Evolutionary conservation across 139 green algal species (phyloP).

Genomic region (Zygnema circumcarinatum): DNA sequence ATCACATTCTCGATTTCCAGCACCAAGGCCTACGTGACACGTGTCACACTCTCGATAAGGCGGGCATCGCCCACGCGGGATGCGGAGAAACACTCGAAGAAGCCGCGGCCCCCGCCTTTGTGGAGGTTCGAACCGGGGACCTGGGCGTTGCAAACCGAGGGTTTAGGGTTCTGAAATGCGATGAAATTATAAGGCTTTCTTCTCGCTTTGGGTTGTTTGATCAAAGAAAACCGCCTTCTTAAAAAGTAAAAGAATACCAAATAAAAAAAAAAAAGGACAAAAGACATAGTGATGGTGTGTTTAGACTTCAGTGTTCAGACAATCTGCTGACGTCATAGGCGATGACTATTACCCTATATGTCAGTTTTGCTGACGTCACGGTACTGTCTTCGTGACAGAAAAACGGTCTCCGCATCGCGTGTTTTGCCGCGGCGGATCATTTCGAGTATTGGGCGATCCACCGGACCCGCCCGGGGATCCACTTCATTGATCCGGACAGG

Average conservation of each 20-base stretch:
- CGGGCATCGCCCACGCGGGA: slow-evolving; percentile 65
- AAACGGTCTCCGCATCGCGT: slow-evolving; percentile 52
- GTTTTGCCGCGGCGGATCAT: slow-evolving; percentile 68
- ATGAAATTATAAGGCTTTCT: no score
- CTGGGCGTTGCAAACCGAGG: no score
- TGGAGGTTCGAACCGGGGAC: slow-evolving; percentile 43
- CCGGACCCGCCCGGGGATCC: slow-evolving; percentile 60
- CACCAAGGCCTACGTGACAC: slow-evolving; percentile 66
- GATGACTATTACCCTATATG: no score
- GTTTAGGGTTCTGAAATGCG: no score
- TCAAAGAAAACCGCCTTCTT: no score
- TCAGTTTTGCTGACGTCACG: not conserved
- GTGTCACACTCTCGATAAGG: slow-evolving; percentile 44
- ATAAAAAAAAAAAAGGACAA: no score
- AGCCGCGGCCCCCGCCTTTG: slow-evolving; percentile 54
- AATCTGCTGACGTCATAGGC: no score
- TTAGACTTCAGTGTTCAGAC: no score
- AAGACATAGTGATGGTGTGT: no score
- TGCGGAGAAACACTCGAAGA: slow-evolving; percentile 56
- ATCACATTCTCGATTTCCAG: slow-evolving; percentile 73
- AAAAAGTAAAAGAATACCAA: no score
- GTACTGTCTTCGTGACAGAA: no score
- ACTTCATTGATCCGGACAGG: slow-evolving; percentile 69
- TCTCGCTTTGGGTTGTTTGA: no score
- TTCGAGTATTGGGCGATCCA: slow-evolving; percentile 67